These are phyloP conservation scores for Dunaliella sp. DNA, from an alignment of 139 green algal genomes.

Conservation along the genomic window DNA sequence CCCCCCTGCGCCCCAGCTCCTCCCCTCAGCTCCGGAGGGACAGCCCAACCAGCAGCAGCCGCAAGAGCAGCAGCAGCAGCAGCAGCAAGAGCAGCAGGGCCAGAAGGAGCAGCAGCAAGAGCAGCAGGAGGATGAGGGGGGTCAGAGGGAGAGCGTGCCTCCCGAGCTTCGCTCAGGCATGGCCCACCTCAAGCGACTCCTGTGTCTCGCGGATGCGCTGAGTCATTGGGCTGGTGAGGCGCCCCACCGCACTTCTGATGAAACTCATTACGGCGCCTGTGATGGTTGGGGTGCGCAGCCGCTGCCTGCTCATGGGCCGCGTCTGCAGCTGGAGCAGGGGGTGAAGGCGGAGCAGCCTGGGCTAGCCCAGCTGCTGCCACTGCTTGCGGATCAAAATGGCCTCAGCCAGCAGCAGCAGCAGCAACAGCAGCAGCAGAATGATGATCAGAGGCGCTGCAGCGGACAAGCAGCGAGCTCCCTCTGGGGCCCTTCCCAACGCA, in stretches of 20 bases:
- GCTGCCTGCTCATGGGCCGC: not conserved
- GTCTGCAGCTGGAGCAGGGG: no score
- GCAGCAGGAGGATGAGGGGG: not conserved
- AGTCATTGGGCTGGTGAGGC: not conserved
- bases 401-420: conserved; percentile 11
- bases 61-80: not conserved
- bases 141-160: not conserved
- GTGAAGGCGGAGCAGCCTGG: not conserved
- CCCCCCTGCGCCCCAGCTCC: not conserved
- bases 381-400: no score
- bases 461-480: not conserved
- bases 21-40: not conserved
- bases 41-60: not conserved
- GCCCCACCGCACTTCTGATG: no score
- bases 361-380: not conserved
- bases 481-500: not conserved
- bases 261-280: no score
- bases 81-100: not conserved
- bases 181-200: not conserved
- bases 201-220: not conserved
- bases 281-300: no score
- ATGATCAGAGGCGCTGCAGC: no score
- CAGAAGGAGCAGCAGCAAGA: not conserved
- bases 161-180: not conserved
- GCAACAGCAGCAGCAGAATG: conserved; percentile 22